Percentiles rank a stretch among this genome's conserved stretches.
Conservation (phyloP, 805 yeast genomes). For the Cyberlindnera nakhonratchasimensis region DNA sequence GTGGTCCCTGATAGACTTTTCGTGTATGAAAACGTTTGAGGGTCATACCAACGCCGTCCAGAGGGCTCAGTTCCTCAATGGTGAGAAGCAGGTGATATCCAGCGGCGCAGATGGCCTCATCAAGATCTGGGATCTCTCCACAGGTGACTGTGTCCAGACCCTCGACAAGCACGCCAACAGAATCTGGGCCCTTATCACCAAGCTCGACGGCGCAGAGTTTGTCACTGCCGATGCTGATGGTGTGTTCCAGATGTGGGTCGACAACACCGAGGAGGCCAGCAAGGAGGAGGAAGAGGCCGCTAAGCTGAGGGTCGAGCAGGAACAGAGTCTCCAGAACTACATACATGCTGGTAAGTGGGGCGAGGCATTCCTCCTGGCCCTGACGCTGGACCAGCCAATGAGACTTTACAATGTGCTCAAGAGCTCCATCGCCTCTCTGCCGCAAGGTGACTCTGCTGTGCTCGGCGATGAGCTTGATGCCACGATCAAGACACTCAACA, state of each 20-base stretch:
- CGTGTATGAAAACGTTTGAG: constrained; percentile 80
- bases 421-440: constrained; percentile 44
- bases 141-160: constrained; percentile 79
- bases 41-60: constrained; percentile 94
- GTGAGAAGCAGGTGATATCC: constrained; percentile 61
- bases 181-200: constrained; percentile 82
- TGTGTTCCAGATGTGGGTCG: constrained; percentile 83
- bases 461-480: constrained; percentile 54
- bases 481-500: constrained; percentile 52
- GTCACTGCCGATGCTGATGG: constrained; percentile 96
- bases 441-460: constrained; percentile 34
- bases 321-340: constrained; percentile 78
- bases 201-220: constrained; percentile 63
- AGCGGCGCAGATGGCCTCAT: constrained; percentile 94
- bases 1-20: constrained; percentile 80
- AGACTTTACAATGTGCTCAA: constrained; percentile 74
- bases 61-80: constrained; percentile 66
- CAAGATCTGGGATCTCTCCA: constrained; percentile 79
- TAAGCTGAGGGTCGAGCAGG: constrained; percentile 71
- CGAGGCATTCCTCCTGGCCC: constrained; percentile 81
- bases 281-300: constrained; percentile 47
- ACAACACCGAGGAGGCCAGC: constrained; percentile 72
- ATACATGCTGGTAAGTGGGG: constrained; percentile 77
- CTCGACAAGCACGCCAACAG: constrained; percentile 92
- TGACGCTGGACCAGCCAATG: constrained; percentile 88